phyloP scores from a whole-genome alignment of 495 filamentous ascomycete genomes.

The Aspergillus wentii region DNA sequence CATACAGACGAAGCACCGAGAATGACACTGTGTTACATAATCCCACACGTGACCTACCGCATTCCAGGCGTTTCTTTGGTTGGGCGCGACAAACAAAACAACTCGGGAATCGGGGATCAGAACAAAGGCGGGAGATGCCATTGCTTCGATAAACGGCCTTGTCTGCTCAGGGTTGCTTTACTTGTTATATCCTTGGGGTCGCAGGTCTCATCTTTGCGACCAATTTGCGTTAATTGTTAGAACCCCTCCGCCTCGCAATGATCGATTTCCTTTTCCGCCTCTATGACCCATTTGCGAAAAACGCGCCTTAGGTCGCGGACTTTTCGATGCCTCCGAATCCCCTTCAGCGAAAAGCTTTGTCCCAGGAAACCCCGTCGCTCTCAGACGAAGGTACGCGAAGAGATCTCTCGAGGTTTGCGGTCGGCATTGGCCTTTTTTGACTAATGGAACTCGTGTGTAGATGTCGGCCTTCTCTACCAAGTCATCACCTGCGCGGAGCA shows the following conservation, averaged over 20 bases:
- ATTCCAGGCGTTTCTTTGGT: no score
- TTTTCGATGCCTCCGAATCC: conserved; percentile 57
- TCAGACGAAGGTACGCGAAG: conserved; percentile 58
- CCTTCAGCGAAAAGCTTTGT: conserved; percentile 44
- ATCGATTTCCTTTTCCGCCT: conserved; percentile 39
- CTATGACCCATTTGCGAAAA: conserved; percentile 49
- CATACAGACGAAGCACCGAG: no score
- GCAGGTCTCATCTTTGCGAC: conserved; percentile 1
- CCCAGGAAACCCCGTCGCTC: conserved; percentile 42
- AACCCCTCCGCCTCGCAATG: conserved; percentile 30
- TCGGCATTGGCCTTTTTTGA: neutral
- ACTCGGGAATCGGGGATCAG: no score
- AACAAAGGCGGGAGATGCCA: neutral
- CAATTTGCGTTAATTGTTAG: conserved; percentile 5
- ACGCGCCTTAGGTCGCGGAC: conserved; percentile 48
- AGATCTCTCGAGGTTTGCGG: neutral
- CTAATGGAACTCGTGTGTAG: conserved; percentile 34
- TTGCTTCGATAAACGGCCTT: neutral
- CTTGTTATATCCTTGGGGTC: conserved; percentile 1
- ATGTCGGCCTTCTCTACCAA: conserved; percentile 72
- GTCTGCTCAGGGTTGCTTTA: no score
- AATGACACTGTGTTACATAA: no score
- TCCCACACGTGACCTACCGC: no score
- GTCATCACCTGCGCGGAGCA: conserved; percentile 69
- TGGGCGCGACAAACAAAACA: neutral